These are phyloP conservation scores for Coemansia umbellata DNA, from an alignment of 192 early-diverging fungal genomes.

Conservation along the genomic window DNA sequence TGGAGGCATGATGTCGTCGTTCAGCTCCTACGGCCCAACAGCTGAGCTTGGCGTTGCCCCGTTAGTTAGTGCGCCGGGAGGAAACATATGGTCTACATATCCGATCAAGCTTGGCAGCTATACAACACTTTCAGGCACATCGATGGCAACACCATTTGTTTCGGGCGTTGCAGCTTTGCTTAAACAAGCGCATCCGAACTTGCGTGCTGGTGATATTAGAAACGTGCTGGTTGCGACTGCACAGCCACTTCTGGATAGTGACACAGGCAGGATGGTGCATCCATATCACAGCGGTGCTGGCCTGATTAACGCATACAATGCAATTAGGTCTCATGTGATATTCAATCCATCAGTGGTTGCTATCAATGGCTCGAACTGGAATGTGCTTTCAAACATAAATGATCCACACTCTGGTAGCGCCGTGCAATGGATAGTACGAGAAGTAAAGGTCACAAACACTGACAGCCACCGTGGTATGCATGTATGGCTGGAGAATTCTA, in stretches of 20 bases:
- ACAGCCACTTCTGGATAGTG: conserved; percentile 44
- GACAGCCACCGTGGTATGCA: conserved; percentile 6
- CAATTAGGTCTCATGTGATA: conserved; percentile 52
- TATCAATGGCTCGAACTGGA: conserved; percentile 38
- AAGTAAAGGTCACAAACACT: conserved; percentile 9
- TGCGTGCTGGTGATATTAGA: conserved; percentile 18
- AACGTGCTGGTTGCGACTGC: conserved; percentile 53
- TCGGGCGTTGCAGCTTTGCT: conserved; percentile 64
- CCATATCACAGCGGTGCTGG: conserved; percentile 63
- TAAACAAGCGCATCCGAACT: conserved; percentile 47
- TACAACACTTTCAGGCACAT: conserved; percentile 63
- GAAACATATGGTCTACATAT: conserved; percentile 63
- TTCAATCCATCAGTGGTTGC: conserved; percentile 58
- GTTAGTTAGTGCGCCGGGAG: conserved; percentile 62
- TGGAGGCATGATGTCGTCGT: conserved; percentile 26
- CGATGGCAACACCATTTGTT: conserved; percentile 75
- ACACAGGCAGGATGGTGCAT: conserved; percentile 26
- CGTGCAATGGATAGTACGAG: conserved; percentile 2
- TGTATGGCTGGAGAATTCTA: background rate
- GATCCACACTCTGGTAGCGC: conserved; percentile 5
- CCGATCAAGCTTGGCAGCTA: conserved; percentile 45
- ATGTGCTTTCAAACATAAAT: conserved; percentile 29
- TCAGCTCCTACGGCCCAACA: conserved; percentile 65
- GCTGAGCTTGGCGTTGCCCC: conserved; percentile 61
- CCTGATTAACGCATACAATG: conserved; percentile 64